Evolutionary conservation across 1,139 yeast species (phyloP).

Genomic region (Kodamaea suecica): DNA sequence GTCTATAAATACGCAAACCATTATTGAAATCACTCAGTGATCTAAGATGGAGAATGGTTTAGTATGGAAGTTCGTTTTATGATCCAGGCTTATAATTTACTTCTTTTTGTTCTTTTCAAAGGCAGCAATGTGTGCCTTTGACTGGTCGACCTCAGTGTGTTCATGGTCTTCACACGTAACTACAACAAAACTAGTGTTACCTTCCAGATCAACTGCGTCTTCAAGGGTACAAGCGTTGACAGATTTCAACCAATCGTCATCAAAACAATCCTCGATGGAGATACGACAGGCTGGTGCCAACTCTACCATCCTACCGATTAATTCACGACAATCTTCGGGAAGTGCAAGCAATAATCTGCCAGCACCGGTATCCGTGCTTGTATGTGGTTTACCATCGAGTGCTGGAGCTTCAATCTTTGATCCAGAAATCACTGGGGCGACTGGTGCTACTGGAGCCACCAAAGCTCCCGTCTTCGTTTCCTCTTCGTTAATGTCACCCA

Average conservation of each 20-base stretch:
- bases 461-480: slow-evolving; percentile 6
- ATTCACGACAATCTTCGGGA: slow-evolving; percentile 63
- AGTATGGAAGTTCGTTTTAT: background rate
- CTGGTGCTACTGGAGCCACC: slow-evolving; percentile 3
- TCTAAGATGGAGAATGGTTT: too few relatives aligned
- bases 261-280: slow-evolving; percentile 78
- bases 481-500: slow-evolving; percentile 34
- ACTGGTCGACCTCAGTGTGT: slow-evolving; percentile 87
- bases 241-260: slow-evolving; percentile 69
- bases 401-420: slow-evolving; percentile 16
- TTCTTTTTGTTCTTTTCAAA: slow-evolving; percentile 73
- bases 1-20: background rate
- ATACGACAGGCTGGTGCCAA: slow-evolving; percentile 84
- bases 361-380: slow-evolving; percentile 64
- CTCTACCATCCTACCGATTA: slow-evolving; percentile 73
- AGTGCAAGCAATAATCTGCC: slow-evolving; percentile 66
- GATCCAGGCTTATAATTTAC: slow-evolving; percentile 13
- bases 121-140: slow-evolving; percentile 93
- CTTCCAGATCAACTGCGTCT: slow-evolving; percentile 31
- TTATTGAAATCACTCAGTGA: too few relatives aligned
- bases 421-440: too few relatives aligned
- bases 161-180: slow-evolving; percentile 56
- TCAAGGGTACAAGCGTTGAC: slow-evolving; percentile 68
- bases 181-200: slow-evolving; percentile 33
- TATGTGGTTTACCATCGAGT: slow-evolving; percentile 38